These are phyloP conservation scores for Boletus subcaerulescens DNA, from an alignment of 768 basidiomycete genomes.

Conservation along the genomic window DNA sequence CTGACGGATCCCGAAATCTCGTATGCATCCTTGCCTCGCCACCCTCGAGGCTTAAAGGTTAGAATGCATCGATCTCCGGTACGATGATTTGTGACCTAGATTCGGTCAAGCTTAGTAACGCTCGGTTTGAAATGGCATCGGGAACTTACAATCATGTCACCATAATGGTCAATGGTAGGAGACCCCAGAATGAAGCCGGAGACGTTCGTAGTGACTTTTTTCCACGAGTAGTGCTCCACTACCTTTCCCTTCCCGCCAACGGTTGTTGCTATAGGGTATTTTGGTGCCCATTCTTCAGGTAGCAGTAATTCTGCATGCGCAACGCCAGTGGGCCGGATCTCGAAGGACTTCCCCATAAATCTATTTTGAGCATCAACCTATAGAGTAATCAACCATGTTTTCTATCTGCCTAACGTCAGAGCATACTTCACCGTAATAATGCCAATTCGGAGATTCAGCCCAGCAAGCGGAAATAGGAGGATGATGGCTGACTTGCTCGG, in stretches of 20 bases:
- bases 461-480: constrained; percentile 96
- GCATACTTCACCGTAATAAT: constrained; percentile 82
- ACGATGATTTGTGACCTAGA: constrained; percentile 78
- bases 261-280: constrained; percentile 58
- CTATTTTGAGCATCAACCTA: constrained; percentile 96
- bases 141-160: constrained; percentile 82
- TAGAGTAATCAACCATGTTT: neutral
- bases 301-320: constrained; percentile 84
- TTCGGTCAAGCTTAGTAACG: constrained; percentile 3
- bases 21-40: constrained; percentile 88
- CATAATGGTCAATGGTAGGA: constrained; percentile 89
- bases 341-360: constrained; percentile 95
- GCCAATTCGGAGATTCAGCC: constrained; percentile 87
- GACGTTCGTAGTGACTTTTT: constrained; percentile 88
- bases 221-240: constrained; percentile 92
- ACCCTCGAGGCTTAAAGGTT: constrained; percentile 95
- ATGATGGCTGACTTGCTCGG: constrained; percentile 97
- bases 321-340: constrained; percentile 93
- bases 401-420: neutral
- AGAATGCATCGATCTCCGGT: constrained; percentile 84
- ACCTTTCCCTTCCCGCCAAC: constrained; percentile 49
- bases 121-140: neutral
- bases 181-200: constrained; percentile 92
- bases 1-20: constrained; percentile 88
- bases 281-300: constrained; percentile 59